Base-by-base conservation (phyloP, 2,329 filamentous ascomycete species). In the Emmonsia crescens region DNA sequence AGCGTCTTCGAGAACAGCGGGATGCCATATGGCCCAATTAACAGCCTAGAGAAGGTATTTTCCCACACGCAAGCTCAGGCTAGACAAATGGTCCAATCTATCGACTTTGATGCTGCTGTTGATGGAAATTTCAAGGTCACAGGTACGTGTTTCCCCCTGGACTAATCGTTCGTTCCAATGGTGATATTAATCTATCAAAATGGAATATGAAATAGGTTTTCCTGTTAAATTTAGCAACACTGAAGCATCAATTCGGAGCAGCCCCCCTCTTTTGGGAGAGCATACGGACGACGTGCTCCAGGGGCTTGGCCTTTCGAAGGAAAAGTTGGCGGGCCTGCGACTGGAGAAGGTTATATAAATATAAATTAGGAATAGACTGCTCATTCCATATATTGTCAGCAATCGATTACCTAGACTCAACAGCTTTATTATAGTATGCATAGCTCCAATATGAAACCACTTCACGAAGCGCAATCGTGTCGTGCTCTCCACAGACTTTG, bases 1-100 rank as follows among this genome's bases (percentile, higher is more conserved):
- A 36, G 57, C 1, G 65, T 71, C 0, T 75, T 81, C 57, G 75
- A 78, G 24, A 74, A 73, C 0, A 77, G 73, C 31, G 77, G 76
- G 1, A 69, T 81, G 65, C 76, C 79, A 0, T 78, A 80, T 69
- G 78, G 74, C 0, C 74, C 78, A 1, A 76, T 80, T 44, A 81
- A 80, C 63, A 76, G 68, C 1, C 74, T 80, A 48, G 71, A 80
- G 62, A 67, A 69, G 33, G 77, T 75, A 0, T 79, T 80, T 63
- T 65, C 70, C 5, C 78, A 80, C 64, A 76, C 76, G 5, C 78
- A 81, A 64, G 73, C 73, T 0, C 48, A 65, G 21, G 78, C 76
- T 0, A 69, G 76, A 31, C 66, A 72, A 59, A 77, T 78, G 75
- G 68, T 77, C 1, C 42, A 71, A 6, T 64, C 62, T 19, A 62